Conservation (phyloP, 2,329 filamentous ascomycete species). For the Epichloe glyceriae region DNA sequence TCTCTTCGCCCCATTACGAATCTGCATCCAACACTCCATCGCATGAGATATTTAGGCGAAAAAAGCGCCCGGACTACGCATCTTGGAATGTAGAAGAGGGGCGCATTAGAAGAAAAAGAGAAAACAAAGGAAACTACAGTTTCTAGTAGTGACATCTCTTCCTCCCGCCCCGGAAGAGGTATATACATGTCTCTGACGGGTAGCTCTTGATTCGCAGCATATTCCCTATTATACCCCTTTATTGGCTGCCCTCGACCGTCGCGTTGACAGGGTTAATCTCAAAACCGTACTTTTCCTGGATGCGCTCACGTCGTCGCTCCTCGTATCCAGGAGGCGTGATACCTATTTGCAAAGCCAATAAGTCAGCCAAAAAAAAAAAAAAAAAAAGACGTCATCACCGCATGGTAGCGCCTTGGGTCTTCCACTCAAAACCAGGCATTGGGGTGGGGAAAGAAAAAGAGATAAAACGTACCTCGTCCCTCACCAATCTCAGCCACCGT, state of each 20-base stretch:
- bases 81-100: neutral
- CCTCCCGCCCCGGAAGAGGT: conserved; percentile 21
- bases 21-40: too few species aligned
- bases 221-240: conserved; percentile 6
- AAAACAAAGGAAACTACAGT: conserved; percentile 7
- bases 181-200: conserved; percentile 18
- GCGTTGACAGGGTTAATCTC: conserved; percentile 59
- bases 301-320: conserved; percentile 65
- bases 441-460: neutral
- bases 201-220: neutral
- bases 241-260: conserved; percentile 31
- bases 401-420: neutral
- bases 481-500: conserved; percentile 74
- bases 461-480: conserved; percentile 55
- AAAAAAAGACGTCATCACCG: neutral
- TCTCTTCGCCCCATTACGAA: too few species aligned
- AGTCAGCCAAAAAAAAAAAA: neutral
- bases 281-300: conserved; percentile 79
- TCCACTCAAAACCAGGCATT: neutral
- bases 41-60: too few species aligned
- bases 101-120: neutral
- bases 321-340: conserved; percentile 73
- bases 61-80: neutral
- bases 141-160: conserved; percentile 11
- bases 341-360: conserved; percentile 34